phyloP scores from a whole-genome alignment of 495 filamentous ascomycete species.

The Oleoguttula mirabilis region DNA sequence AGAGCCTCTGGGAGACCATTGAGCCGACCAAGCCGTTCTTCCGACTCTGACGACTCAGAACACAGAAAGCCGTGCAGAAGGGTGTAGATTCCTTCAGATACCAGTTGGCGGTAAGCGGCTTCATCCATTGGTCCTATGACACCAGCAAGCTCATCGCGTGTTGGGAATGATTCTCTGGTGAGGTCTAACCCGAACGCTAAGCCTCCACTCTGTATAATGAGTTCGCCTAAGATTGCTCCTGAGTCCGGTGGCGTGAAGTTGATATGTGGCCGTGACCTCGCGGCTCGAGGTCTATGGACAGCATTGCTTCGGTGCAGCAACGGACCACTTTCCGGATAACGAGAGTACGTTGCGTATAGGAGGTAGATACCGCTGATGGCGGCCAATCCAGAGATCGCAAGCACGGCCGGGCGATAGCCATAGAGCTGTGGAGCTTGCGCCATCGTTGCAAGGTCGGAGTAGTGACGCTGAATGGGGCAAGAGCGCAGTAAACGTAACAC shows the following conservation, averaged over 20 bases:
- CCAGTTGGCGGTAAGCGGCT: neutral
- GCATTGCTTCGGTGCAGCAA: slow-evolving; percentile 49
- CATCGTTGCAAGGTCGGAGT: no score
- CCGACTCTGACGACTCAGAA: neutral
- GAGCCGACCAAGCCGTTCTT: neutral
- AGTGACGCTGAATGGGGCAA: no score
- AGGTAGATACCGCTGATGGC: slow-evolving; percentile 21
- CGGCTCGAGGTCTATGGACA: slow-evolving; percentile 31
- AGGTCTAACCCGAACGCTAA: neutral
- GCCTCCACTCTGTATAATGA: neutral
- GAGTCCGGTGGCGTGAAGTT: neutral
- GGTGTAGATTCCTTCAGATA: neutral
- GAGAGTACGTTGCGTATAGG: slow-evolving; percentile 14
- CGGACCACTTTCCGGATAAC: neutral
- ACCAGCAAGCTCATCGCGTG: neutral
- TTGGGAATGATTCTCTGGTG: neutral
- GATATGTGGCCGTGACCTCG: neutral
- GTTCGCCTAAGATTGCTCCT: neutral
- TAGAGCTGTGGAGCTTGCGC: neutral
- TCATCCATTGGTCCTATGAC: neutral
- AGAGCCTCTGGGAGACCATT: neutral
- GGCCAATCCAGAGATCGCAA: slow-evolving; percentile 18
- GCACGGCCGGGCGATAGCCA: slow-evolving; percentile 15
- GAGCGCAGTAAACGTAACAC: no score
- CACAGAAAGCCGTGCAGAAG: neutral